Base-by-base conservation (phyloP, 192 early-diverging fungal species). In the Coemansia sp. region DNA sequence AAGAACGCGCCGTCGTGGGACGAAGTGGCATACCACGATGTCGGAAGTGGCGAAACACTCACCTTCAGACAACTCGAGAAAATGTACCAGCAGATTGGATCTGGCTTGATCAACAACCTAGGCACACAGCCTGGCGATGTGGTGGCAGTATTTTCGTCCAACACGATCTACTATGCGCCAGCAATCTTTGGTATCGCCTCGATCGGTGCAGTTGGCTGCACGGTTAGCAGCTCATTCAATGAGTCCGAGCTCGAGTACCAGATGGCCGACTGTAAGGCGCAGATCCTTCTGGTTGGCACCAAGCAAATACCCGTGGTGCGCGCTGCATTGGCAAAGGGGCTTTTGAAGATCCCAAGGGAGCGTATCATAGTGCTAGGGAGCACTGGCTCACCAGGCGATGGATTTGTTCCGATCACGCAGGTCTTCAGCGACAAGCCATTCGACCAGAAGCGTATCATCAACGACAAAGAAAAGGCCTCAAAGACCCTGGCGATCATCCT, bases 241-340 rank as follows among this genome's bases (percentile, higher is more conserved):
- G 72, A 83, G 19, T 77, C 84, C 14, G 91, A 93, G 67, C 83
- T 91, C 41, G 79, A 74, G 4, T 88, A 88, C 70, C 88, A 93
- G 48, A 29, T 93, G 40, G 72, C 87, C 1, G 88, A 90, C 67
- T 72, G 88, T 36, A 61, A 82, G 33, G 72, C 81, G 7, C 75
- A 72, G 1, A 67, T 72, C 4, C 64, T 92, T 22, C 79, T 92
- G 59, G 77, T 89, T 14, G 84, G 84, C 7, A 8, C 23, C 11
- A 58, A 68, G 36, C 88, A 87, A 7, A 60, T 69, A n/a, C 59
- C 63, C 0, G 59, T 79, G 11, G 69, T 64, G 14, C 19, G 50
- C 28, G n/a, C 10, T 17, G 75, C 66, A 0, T 7, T 62, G 6
- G 37, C 23, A 11, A 37, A 38, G 17, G 62, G 66, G 13, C 23